A percentile compares a stretch with the other conserved stretches of the same genome.
phyloP scores from a whole-genome alignment of 805 yeast species.

The Kodamaea neixiangensis region DNA sequence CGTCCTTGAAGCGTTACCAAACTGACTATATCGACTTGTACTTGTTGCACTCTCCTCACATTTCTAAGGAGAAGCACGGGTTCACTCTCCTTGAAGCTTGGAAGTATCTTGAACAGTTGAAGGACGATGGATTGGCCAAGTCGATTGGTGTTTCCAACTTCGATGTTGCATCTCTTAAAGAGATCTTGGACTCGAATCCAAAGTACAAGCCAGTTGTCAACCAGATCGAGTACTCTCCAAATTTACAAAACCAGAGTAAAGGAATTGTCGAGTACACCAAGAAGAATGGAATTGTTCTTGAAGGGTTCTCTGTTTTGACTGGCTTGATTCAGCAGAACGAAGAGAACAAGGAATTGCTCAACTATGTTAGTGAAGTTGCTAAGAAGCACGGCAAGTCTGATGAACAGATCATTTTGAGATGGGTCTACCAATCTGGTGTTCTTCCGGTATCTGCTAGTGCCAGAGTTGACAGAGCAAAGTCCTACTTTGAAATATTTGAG shows the following conservation, averaged over 20 bases:
- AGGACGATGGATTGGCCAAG: conserved; percentile 62
- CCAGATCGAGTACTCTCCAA: conserved; percentile 34
- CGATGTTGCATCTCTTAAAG: conserved; percentile 45
- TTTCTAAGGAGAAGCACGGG: conserved; percentile 31
- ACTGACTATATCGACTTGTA: conserved; percentile 53
- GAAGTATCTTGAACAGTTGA: conserved; percentile 71
- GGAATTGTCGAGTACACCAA: conserved; percentile 16
- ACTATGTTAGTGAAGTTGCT: conserved; percentile 22
- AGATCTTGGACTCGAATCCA: conserved; percentile 36
- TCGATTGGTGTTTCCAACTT: conserved; percentile 71
- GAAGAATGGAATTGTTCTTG: conserved; percentile 27
- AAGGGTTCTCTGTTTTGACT: conserved; percentile 30
- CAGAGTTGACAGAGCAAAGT: conserved; percentile 41
- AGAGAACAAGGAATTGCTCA: conserved; percentile 16
- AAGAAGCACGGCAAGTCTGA: conserved; percentile 38
- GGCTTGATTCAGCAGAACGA: conserved; percentile 17
- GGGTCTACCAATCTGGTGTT: conserved; percentile 43
- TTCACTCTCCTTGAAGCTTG: conserved; percentile 53
- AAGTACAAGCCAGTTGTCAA: conserved; percentile 27
- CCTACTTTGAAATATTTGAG: conserved; percentile 27
- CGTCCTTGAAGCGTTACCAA: conserved; percentile 39
- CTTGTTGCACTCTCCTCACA: conserved; percentile 49
- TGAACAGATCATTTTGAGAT: conserved; percentile 43
- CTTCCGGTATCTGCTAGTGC: conserved; percentile 31
- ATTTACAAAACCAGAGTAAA: conserved; percentile 35